Percentiles rank a stretch among this genome's conserved stretches.
Evolutionary conservation across 164 flowering plant species (phyloP).

Genomic region (Aristolochia californica): DNA sequence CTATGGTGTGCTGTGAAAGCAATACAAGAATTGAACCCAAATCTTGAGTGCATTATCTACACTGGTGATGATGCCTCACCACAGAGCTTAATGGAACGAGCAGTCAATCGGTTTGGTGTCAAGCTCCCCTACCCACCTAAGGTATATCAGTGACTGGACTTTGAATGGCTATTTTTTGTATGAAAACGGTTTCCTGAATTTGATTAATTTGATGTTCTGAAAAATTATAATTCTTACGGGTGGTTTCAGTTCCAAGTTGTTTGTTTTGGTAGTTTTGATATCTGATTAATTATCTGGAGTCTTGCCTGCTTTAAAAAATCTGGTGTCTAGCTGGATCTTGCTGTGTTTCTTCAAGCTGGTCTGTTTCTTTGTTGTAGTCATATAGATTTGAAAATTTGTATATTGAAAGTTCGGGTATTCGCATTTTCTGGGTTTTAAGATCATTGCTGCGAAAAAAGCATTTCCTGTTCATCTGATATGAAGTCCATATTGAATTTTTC

Average conservation of each 20-base stretch:
- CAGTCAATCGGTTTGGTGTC: constrained; percentile 82
- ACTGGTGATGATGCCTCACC: constrained; percentile 91
- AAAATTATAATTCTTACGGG: neutral
- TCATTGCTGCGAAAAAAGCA: no score
- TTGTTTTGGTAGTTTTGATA: neutral
- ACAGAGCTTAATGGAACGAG: constrained; percentile 44
- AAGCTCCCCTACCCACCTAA: constrained; percentile 49
- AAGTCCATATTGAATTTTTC: no score
- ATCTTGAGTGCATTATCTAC: constrained; percentile 62
- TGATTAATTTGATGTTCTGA: neutral
- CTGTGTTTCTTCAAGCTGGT: neutral
- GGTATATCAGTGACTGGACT: constrained; percentile 20
- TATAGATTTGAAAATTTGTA: no score
- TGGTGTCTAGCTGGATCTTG: constrained; percentile 1
- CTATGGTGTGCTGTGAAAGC: constrained; percentile 96
- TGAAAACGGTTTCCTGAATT: neutral
- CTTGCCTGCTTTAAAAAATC: neutral
- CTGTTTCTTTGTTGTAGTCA: no score
- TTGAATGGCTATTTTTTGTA: neutral
- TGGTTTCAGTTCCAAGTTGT: neutral
- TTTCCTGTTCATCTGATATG: no score
- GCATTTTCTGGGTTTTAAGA: no score
- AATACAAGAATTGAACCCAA: constrained; percentile 57
- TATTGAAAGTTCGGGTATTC: no score
- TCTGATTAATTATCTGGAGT: neutral